These are phyloP conservation scores for Microsporum ferrugineum DNA, from an alignment of 2,329 filamentous ascomycete genomes.

Conservation along the genomic window DNA sequence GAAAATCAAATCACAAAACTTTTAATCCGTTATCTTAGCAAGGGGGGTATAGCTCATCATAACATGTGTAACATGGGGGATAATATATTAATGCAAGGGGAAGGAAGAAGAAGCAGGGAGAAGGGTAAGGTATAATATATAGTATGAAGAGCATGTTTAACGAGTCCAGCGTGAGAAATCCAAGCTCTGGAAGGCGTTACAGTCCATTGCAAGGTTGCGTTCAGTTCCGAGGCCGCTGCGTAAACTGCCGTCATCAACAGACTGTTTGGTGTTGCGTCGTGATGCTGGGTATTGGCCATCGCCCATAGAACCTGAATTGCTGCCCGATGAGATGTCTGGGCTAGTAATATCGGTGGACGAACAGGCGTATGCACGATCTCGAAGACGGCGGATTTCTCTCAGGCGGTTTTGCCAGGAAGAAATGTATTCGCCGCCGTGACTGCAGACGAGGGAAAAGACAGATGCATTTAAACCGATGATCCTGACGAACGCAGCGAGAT, in stretches of 20 bases:
- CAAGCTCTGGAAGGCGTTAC: conserved; percentile 29
- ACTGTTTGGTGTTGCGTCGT: conserved; percentile 29
- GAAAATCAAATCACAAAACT: not conserved
- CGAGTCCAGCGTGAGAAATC: conserved; percentile 36
- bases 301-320: not conserved
- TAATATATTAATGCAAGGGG: not conserved
- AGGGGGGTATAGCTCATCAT: not conserved
- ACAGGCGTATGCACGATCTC: conserved; percentile 42
- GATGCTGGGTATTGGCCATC: conserved; percentile 16
- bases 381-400: conserved; percentile 69
- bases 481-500: conserved; percentile 73
- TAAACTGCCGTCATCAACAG: conserved; percentile 26
- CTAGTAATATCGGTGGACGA: conserved; percentile 22
- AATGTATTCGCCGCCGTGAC: conserved; percentile 60
- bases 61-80: not conserved
- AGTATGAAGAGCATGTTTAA: conserved; percentile 18
- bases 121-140: not conserved
- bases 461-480: conserved; percentile 85
- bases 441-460: conserved; percentile 88
- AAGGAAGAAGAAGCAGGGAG: not conserved
- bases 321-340: conserved; percentile 2
- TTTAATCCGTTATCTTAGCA: conserved; percentile 3
- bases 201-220: conserved; percentile 28
- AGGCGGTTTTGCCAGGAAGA: conserved; percentile 84
- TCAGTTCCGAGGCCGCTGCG: conserved; percentile 25